A percentile compares a stretch with the other conserved stretches of the same genome.
phyloP scores from a whole-genome alignment of 73 alveolate species.

The Breviolum minutum region DNA sequence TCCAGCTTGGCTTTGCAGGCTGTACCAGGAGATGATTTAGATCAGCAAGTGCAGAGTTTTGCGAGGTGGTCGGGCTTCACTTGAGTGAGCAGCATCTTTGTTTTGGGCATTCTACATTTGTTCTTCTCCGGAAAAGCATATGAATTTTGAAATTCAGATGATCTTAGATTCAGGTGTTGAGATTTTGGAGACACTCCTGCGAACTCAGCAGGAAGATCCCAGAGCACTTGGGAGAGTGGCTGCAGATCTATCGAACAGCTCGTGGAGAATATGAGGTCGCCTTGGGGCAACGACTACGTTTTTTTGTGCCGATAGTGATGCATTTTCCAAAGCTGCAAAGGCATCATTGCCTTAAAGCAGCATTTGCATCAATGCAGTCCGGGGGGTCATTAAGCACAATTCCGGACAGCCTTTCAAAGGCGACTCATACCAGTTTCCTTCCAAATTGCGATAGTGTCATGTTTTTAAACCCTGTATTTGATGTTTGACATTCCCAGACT shows the following conservation, averaged over 20 bases:
- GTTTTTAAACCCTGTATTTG: too few species aligned
- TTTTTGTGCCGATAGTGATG: too few species aligned
- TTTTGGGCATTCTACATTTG: background rate
- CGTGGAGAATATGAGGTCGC: constrained; percentile 89
- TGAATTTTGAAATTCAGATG: background rate
- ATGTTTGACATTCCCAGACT: too few species aligned
- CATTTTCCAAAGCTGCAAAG: too few species aligned
- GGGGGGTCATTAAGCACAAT: too few species aligned
- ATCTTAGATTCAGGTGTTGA: background rate
- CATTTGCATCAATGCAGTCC: too few species aligned
- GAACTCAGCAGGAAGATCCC: constrained; percentile 46
- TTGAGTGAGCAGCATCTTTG: background rate
- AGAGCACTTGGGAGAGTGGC: constrained; percentile 85
- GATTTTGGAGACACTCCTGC: background rate
- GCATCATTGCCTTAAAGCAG: too few species aligned
- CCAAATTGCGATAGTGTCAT: too few species aligned
- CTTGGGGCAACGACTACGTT: too few species aligned
- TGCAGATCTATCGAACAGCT: constrained; percentile 66
- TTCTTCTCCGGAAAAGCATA: background rate
- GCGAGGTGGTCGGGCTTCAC: constrained; percentile 12
- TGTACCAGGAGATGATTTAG: constrained; percentile 76
- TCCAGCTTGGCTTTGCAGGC: constrained; percentile 30
- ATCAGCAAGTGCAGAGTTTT: constrained; percentile 68
- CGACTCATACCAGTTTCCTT: too few species aligned
- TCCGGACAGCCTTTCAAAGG: too few species aligned